Evolutionary conservation across 148 eudicot genomes (phyloP), one percentile per base, ranked within the genome.

Genomic region (Pouteria glomerata): DNA sequence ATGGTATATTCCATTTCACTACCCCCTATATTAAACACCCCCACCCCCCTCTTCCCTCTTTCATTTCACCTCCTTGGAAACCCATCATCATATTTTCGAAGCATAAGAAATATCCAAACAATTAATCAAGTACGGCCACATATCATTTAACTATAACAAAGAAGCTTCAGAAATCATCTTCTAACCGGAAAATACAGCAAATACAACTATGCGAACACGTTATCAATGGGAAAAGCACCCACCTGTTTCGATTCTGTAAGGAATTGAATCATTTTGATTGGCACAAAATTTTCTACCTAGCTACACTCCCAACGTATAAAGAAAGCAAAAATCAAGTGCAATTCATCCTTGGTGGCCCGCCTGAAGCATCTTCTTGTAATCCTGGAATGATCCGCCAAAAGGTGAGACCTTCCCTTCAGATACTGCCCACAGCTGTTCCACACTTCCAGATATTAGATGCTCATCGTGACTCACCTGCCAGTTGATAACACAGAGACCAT

Each of bases 401-500:
- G 99, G 97, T 6, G 85, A 61, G 65, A 82, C 90, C 78, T 55
- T 84, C 68, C 99, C 97, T 45, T 92, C 83, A 12, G 96, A 85
- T n/a, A 96, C 99, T 21, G 71, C 99, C 99, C 99, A 96, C 71
- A 96, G 80, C 85, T 96, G 94, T 37, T 96, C 97, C 35, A 96
- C 99, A 71, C 99, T 96, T 77, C 96, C 96, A 27, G 99, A 96
- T 53, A 92, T 96, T 52, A 96, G 72, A 69, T 96, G 99, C 73
- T 96, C 99, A 45, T 96, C 99, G 78, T 96, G 99, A 85, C 99
- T 96, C 16, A 96, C 99, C 99, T 96, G 92, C 39, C 71, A 58
- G 44, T 33, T 27, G 34, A 13, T 37, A 13, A 81, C 53, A 66
- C 13, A 24, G 11, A 16, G 7, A n/a, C 12, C n/a, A 15, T 5